A percentile compares a stretch with the other conserved stretches of the same genome.
Evolutionary conservation across 305 asterid genomes (phyloP).

Genomic region (Fraxinus sp.): DNA sequence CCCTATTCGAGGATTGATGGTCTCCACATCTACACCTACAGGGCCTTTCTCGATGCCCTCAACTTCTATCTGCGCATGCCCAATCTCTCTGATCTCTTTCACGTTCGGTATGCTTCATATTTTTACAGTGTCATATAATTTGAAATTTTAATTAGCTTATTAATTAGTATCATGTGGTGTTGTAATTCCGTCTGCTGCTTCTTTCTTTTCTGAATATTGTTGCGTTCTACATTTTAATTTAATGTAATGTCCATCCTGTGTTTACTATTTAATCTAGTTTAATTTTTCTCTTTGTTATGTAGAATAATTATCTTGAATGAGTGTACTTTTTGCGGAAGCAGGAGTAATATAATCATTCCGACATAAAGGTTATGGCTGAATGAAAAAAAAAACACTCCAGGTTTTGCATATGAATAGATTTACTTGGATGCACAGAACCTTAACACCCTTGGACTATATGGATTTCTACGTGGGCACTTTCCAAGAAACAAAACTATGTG

Average conservation of each 20-base stretch:
- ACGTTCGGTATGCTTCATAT: conserved; percentile 3
- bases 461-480: background rate
- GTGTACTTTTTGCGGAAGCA: background rate
- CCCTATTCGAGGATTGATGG: too few species aligned
- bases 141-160: background rate
- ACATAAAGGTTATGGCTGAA: background rate
- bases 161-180: background rate
- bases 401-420: background rate
- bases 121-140: background rate
- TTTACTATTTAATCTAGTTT: background rate
- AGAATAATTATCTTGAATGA: background rate
- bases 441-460: background rate
- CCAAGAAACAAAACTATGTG: background rate
- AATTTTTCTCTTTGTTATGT: background rate
- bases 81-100: too few species aligned
- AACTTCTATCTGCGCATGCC: too few species aligned
- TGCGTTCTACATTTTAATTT: background rate
- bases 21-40: too few species aligned
- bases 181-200: background rate
- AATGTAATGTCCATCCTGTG: background rate
- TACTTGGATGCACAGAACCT: background rate
- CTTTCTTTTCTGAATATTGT: background rate
- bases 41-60: too few species aligned
- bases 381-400: background rate
- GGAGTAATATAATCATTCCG: background rate